Evolutionary conservation across 179 eudicot genomes (phyloP).

Genomic region (Spergularia azorica): DNA sequence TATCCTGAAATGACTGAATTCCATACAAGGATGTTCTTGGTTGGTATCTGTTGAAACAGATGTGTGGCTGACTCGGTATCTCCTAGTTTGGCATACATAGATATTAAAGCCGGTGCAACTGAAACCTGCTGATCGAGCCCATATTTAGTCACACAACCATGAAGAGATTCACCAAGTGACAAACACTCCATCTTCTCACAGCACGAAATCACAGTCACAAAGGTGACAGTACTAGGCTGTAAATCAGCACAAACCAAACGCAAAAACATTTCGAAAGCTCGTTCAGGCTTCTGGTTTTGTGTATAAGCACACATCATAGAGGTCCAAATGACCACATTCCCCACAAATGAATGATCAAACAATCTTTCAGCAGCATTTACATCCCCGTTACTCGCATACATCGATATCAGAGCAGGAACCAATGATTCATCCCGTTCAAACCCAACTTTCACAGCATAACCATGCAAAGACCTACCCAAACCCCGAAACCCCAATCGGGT

Average conservation of each 20-base stretch:
- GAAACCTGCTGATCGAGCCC: constrained; percentile 47
- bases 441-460: constrained; percentile 58
- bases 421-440: constrained; percentile 37
- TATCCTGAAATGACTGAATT: constrained; percentile 69
- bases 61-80: constrained; percentile 46
- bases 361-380: constrained; percentile 39
- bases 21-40: constrained; percentile 53
- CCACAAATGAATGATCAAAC: constrained; percentile 40
- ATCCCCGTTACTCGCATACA: constrained; percentile 53
- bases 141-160: constrained; percentile 46
- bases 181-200: constrained; percentile 40
- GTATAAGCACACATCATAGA: constrained; percentile 58
- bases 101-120: constrained; percentile 52
- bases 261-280: constrained; percentile 45
- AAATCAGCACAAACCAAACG: constrained; percentile 39
- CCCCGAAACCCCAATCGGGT: constrained; percentile 38
- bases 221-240: constrained; percentile 49
- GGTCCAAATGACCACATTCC: constrained; percentile 50
- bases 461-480: constrained; percentile 53
- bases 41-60: constrained; percentile 42
- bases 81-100: constrained; percentile 65
- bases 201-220: constrained; percentile 58
- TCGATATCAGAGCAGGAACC: constrained; percentile 56
- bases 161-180: constrained; percentile 49
- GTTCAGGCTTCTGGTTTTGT: constrained; percentile 37